Percentiles rank a stretch among this genome's conserved stretches.
phyloP scores from a whole-genome alignment of 2,329 filamentous ascomycete species.

The Fusarium piperis region DNA sequence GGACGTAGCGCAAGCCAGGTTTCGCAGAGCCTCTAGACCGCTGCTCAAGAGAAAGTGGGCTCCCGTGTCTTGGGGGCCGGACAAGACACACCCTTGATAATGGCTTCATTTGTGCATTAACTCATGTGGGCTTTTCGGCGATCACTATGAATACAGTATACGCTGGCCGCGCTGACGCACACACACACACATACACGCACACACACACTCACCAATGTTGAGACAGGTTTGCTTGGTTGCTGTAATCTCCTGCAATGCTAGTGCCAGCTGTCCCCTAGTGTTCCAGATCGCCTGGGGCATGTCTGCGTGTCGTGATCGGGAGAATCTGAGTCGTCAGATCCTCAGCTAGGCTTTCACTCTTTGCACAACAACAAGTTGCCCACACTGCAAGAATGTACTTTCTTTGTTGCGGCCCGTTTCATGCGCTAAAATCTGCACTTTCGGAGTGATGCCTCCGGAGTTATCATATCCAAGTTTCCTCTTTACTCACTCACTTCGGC shows the following conservation, averaged over 20 bases:
- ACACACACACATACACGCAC: neutral
- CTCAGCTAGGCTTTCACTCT: neutral
- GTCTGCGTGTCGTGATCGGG: neutral
- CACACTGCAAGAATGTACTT: neutral
- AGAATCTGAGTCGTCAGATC: neutral
- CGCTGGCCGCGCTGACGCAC: neutral
- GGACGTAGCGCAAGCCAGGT: neutral
- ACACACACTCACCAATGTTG: neutral
- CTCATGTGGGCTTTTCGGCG: neutral
- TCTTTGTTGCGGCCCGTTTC: neutral
- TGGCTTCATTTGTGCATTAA: conserved; percentile 1
- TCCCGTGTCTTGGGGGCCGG: neutral
- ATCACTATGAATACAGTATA: neutral
- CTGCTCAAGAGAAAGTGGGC: neutral
- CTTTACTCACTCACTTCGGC: neutral
- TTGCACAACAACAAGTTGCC: neutral
- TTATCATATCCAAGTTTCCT: neutral
- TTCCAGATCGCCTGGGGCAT: neutral
- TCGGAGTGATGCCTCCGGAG: neutral
- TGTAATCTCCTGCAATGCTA: neutral
- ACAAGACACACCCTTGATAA: neutral
- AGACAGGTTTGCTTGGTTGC: neutral
- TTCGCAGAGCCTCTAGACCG: conserved; percentile 3
- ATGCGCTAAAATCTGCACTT: neutral
- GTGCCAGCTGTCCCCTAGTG: neutral